Conservation (phyloP, 768 basidiomycete species). For the Rhizopogon rudus region DNA sequence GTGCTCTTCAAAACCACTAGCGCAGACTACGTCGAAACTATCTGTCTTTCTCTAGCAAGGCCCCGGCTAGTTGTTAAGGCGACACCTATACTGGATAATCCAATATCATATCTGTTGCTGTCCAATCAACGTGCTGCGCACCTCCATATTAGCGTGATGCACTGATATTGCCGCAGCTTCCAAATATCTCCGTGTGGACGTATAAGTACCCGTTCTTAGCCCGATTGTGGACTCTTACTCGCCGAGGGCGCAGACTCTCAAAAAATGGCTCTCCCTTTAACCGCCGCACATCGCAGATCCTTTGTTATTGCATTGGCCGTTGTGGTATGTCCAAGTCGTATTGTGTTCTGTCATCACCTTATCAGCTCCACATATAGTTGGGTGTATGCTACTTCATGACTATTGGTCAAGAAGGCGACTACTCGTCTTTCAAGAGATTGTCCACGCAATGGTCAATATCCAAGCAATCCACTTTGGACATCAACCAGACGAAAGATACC, state of each 20-base stretch:
- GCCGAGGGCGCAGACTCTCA: not conserved
- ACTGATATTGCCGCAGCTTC: too few relatives aligned
- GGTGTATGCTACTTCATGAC: constrained; percentile 19
- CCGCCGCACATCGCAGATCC: constrained; percentile 25
- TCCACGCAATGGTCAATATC: constrained; percentile 1
- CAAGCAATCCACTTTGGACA: not conserved
- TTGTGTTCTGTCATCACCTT: not conserved
- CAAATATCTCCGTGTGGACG: not conserved
- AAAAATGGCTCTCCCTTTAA: constrained; percentile 20
- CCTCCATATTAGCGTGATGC: not conserved
- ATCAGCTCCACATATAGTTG: constrained; percentile 8
- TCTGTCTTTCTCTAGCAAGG: not conserved
- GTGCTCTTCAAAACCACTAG: not conserved
- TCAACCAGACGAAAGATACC: not conserved
- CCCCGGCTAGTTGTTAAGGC: not conserved
- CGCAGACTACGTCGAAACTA: not conserved
- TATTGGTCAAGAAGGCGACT: constrained; percentile 1
- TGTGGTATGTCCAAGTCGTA: constrained; percentile 12
- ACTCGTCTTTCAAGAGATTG: constrained; percentile 1
- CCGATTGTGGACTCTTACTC: not conserved
- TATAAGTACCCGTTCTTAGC: not conserved
- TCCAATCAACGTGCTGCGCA: constrained; percentile 3
- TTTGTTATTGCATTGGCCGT: constrained; percentile 20
- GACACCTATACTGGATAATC: not conserved
- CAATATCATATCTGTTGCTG: not conserved